phyloP scores from a whole-genome alignment of 2,329 filamentous ascomycete genomes.

The Stromatinia cepivora region DNA sequence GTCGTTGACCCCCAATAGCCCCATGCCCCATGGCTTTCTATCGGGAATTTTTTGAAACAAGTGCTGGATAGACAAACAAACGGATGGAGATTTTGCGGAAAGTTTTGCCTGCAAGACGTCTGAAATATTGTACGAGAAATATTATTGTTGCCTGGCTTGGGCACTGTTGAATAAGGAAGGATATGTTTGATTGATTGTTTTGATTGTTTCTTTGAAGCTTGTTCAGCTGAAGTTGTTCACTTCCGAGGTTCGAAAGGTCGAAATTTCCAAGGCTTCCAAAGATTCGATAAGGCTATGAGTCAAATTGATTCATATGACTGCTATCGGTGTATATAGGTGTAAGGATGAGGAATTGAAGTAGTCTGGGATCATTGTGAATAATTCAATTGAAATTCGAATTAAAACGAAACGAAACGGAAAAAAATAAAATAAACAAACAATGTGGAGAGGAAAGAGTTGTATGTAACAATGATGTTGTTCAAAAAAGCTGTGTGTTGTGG shows the following conservation, averaged over 20 bases:
- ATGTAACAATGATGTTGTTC: not conserved
- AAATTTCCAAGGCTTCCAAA: not conserved
- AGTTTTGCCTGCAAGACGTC: not conserved
- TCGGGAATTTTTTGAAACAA: constrained; percentile 15
- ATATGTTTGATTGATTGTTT: not conserved
- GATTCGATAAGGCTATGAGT: constrained; percentile 6
- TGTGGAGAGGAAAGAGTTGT: not conserved
- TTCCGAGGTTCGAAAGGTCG: not conserved
- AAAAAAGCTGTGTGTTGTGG: too few relatives aligned
- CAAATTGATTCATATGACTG: not conserved
- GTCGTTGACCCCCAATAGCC: not conserved
- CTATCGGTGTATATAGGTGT: not conserved
- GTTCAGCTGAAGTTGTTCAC: not conserved
- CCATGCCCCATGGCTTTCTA: not conserved
- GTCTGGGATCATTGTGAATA: not conserved
- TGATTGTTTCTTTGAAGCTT: not conserved
- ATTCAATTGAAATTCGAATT: too few relatives aligned
- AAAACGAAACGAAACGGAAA: not conserved
- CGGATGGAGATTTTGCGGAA: not conserved
- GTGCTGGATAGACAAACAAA: constrained; percentile 5
- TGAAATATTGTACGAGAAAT: not conserved
- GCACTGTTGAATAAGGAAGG: not conserved
- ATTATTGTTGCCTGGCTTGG: not conserved
- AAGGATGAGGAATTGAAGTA: not conserved
- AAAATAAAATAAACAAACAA: not conserved